Evolutionary conservation across 2,329 filamentous ascomycete species (phyloP).

Genomic region (Talaromyces sp.): DNA sequence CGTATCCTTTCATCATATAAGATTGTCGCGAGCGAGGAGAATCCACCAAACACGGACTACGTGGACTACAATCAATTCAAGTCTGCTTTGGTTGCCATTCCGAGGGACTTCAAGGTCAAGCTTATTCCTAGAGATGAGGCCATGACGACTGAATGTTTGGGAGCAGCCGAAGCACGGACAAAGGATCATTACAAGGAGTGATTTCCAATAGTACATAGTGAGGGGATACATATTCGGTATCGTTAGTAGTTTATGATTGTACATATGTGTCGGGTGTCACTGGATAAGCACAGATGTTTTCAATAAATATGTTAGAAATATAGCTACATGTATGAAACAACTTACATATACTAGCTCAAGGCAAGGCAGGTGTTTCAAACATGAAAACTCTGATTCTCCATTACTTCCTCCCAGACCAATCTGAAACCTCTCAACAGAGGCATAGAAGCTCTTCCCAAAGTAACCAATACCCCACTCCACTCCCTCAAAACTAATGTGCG

Average conservation of each 20-base stretch:
- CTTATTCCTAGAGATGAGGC: constrained; percentile 51
- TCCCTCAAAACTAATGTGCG: neutral
- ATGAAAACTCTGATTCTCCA: neutral
- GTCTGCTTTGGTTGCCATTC: constrained; percentile 58
- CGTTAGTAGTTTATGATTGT: neutral
- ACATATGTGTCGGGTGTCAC: neutral
- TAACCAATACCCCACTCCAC: neutral
- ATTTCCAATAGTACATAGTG: neutral
- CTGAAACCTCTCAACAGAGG: neutral
- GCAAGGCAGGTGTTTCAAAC: neutral
- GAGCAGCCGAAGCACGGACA: constrained; percentile 28
- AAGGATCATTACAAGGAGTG: constrained; percentile 43
- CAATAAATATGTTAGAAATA: neutral
- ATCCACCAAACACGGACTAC: constrained; percentile 60
- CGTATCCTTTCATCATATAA: constrained; percentile 54
- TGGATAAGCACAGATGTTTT: no score
- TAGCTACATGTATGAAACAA: neutral
- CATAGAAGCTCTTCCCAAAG: neutral
- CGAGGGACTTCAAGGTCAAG: constrained; percentile 56
- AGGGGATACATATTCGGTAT: neutral
- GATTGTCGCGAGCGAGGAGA: constrained; percentile 48
- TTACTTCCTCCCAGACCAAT: neutral
- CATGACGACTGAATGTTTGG: constrained; percentile 40
- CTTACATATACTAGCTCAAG: neutral
- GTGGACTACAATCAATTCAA: constrained; percentile 62